Conservation (phyloP, 2,329 filamentous ascomycete species). For the Aspergillus sclerotialis region DNA sequence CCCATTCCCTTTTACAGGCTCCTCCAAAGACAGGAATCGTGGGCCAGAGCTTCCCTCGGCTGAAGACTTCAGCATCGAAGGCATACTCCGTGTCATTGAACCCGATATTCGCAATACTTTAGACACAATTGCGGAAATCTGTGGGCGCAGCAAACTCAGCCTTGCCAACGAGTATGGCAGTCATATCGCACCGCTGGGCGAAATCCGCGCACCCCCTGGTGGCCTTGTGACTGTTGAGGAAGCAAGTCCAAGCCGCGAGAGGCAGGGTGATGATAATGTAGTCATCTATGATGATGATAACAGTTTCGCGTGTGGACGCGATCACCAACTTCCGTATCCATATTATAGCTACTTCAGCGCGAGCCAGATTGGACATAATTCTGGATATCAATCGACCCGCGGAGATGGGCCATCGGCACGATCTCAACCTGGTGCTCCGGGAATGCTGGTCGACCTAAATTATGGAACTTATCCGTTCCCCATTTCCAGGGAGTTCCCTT, state of each 20-base stretch:
- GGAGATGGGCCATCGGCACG: constrained; percentile 11
- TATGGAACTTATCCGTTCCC: constrained; percentile 5
- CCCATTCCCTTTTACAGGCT: constrained; percentile 22
- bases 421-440: constrained; percentile 8
- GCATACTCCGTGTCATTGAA: constrained; percentile 50
- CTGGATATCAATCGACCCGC: constrained; percentile 12
- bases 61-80: constrained; percentile 50
- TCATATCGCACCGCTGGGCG: constrained; percentile 55
- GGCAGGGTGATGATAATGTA: constrained; percentile 27
- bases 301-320: constrained; percentile 29
- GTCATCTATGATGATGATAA: constrained; percentile 33
- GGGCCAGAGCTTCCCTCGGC: constrained; percentile 37
- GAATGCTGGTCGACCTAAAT: constrained; percentile 5
- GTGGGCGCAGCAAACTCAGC: constrained; percentile 54
- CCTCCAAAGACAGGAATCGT: constrained; percentile 14
- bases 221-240: constrained; percentile 39
- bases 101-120: constrained; percentile 53
- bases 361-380: constrained; percentile 16
- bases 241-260: constrained; percentile 31
- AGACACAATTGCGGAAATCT: constrained; percentile 58
- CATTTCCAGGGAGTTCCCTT: constrained; percentile 20
- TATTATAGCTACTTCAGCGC: constrained; percentile 31
- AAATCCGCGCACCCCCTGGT: constrained; percentile 40
- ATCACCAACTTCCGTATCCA: constrained; percentile 24
- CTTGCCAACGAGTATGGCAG: constrained; percentile 57